A percentile compares a stretch with the other conserved stretches of the same genome.
phyloP scores from a whole-genome alignment of 805 yeast species.

The Kregervanrija fluxuum region DNA sequence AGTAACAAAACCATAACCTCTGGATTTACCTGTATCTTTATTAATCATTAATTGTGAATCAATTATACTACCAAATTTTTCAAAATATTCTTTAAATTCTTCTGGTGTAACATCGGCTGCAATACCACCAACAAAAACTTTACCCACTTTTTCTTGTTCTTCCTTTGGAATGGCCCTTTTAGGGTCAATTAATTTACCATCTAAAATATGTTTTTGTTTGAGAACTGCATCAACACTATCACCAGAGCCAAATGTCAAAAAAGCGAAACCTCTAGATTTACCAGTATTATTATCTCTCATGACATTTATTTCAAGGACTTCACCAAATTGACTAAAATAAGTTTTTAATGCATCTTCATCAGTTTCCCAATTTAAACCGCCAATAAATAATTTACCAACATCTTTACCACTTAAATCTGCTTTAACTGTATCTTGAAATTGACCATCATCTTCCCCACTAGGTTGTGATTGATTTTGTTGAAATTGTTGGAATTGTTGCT shows the following conservation, averaged over 20 bases:
- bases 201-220: conserved; percentile 78
- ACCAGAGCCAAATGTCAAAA: conserved; percentile 79
- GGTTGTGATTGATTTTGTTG: conserved; percentile 12
- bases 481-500: conserved; percentile 15
- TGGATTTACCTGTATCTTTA: conserved; percentile 91
- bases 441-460: conserved; percentile 1
- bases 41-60: conserved; percentile 97
- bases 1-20: conserved; percentile 97
- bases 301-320: conserved; percentile 77
- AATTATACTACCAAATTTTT: conserved; percentile 82
- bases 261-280: conserved; percentile 91
- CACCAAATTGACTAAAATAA: conserved; percentile 85
- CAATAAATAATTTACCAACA: conserved; percentile 88
- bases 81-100: conserved; percentile 81
- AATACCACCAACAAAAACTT: conserved; percentile 95
- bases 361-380: conserved; percentile 98
- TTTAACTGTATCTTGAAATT: conserved; percentile 26
- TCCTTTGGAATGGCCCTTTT: conserved; percentile 96
- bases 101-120: conserved; percentile 88
- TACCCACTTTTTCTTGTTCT: conserved; percentile 94
- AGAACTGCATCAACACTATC: conserved; percentile 80
- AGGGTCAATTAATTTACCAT: conserved; percentile 95
- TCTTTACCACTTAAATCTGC: conserved; percentile 54
- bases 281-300: conserved; percentile 89
- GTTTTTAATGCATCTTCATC: conserved; percentile 78